Evolutionary conservation across 495 filamentous ascomycete species (phyloP), one percentile per base, ranked within the genome.

Genomic region (Xylaria cubensis): DNA sequence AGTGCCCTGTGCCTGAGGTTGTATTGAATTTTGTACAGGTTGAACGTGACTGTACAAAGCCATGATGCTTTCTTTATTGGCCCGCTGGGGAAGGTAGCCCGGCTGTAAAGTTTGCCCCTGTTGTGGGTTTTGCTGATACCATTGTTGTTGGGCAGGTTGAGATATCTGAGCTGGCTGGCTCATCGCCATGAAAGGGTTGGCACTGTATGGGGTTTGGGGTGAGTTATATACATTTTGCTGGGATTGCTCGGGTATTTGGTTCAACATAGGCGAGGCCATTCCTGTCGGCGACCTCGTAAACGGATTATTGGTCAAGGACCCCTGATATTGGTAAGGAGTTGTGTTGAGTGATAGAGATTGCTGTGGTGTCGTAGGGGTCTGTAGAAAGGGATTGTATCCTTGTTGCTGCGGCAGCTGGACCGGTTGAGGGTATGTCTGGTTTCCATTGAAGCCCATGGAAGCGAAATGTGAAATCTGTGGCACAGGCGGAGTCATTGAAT

Each of bases 51-150:
- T 92, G 82, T 95, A 99, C 6, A 99, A 82, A 15, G 94, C 92
- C 71, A 99, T 87, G 74, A 99, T 98, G 61, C 90, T 91, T 13
- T 88, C 89, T 74, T 97, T 99, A 77, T 97, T 90, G 1, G 85
- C 76, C 51, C 82, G 75, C 32, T 80, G 77, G 21, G 79, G 56
- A 17, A 78, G 74, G 39, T 79, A 80, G 61, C 73, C 77, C 44
- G 69, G 53, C 73, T 82, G 76, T 64, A 80, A 59, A 32, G 58
- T 1, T 71, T 80, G 80, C 12, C 78, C 77, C 15, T 72, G 72
- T 34, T 78, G 80, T 64, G 80, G 82, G 34, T 76, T 74, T 68
- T 82, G 84, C 36, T 82, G 80, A 67, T 82, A 79, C 61, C 75
- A 77, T 53, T 79, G 76, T 64, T 80, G 80, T 58, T 79, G 79